A percentile compares a stretch with the other conserved stretches of the same genome.
These are phyloP conservation scores for Dacryopinax primogenitus DNA, from an alignment of 768 basidiomycete species.

Conservation along the genomic window DNA sequence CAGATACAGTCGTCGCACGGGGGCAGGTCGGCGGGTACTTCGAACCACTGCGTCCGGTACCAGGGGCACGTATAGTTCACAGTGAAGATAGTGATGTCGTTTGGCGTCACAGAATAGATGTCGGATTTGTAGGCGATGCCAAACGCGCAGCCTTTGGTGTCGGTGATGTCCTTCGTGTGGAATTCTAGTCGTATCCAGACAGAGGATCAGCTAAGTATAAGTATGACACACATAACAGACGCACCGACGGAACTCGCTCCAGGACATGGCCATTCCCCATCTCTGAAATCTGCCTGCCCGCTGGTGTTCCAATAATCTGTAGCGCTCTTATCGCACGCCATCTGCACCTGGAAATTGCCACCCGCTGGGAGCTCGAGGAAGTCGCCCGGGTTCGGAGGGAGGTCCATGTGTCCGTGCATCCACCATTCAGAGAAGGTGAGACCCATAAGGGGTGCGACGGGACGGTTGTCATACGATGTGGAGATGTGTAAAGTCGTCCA, in stretches of 20 bases:
- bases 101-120: conserved; percentile 42
- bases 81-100: conserved; percentile 60
- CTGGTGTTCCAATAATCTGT: conserved; percentile 38
- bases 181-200: conserved; percentile 24
- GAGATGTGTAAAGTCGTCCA: neutral
- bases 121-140: conserved; percentile 64
- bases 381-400: conserved; percentile 45
- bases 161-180: conserved; percentile 44
- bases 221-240: neutral
- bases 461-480: conserved; percentile 43
- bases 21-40: conserved; percentile 47
- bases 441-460: conserved; percentile 33
- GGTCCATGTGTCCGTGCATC: conserved; percentile 41
- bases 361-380: conserved; percentile 51
- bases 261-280: neutral
- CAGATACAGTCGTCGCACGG: conserved; percentile 8
- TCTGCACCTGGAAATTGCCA: conserved; percentile 38
- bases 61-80: conserved; percentile 67
- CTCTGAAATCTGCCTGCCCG: neutral
- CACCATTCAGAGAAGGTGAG: conserved; percentile 32
- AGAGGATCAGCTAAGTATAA: neutral
- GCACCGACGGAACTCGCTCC: neutral
- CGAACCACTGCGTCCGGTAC: conserved; percentile 56
- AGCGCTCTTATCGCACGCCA: conserved; percentile 47
- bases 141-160: conserved; percentile 51